Base-by-base conservation (phyloP, 495 filamentous ascomycete species). In the Penicillium macrosclerotiorum region DNA sequence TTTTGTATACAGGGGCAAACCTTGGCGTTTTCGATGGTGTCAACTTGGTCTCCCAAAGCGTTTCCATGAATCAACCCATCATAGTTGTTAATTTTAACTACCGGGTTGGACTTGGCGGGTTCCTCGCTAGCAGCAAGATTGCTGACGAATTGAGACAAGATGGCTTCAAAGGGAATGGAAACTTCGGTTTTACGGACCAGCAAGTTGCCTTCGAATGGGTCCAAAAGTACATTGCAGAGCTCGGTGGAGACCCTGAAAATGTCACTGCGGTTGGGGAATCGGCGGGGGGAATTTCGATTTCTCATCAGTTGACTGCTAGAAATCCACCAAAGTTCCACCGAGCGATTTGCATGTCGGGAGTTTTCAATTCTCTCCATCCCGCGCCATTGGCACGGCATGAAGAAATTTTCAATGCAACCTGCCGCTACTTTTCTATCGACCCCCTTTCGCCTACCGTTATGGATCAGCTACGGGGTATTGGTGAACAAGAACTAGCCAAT, bases 181-280 rank as follows among this genome's bases (percentile, higher is more conserved):
- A 67, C 38, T 64, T 64, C 35, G 60, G 60, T 4, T 53, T 67
- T 37, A 64, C 58, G 11, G 60, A 67, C 32, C 60, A 67, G 39
- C 49, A 60, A 16, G 47, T 59, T 8, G 60, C 55, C 1, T 60
- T 67, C 37, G 55, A 62, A 13, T 67, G 61, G 63, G 48, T 64
- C 1, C 58, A 67, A 34, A 45, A 36, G 8, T 68, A 86, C 45
- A 80, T 84, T 14, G 45, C 54, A 4, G 37, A 48, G 30, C 80
- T 89, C 30, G 85, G 83, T 13, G 85, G 85, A 22, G 78, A 88
- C 52, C 74, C 81, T 0, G 42, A 70, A 7, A 78, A 80, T 30
- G 77, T 88, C 22, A 79, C 82, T 4, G 78, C 85, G 9, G 75
- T 81, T 34, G 83, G 85, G 19, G 79, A 78, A 5, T 83, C 78